These are phyloP conservation scores for Leccinum subgranulosum DNA, from an alignment of 768 basidiomycete species.

Conservation along the genomic window DNA sequence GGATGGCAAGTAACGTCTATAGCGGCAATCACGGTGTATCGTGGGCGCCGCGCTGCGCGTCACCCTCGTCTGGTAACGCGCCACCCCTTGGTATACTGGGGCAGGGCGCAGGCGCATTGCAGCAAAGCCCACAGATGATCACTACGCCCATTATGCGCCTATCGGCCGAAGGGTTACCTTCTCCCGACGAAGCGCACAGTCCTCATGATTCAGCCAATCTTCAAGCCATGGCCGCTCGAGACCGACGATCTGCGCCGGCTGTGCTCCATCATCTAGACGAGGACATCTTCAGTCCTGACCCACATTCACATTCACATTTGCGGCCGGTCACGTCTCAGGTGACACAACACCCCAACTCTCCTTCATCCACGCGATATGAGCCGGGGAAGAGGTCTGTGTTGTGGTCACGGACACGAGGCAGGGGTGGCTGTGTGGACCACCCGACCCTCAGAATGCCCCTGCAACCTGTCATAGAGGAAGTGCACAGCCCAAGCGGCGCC, in stretches of 20 bases:
- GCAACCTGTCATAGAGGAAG: constrained; percentile 26
- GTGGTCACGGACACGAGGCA: constrained; percentile 26
- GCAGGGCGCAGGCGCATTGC: constrained; percentile 10
- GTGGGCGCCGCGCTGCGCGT: constrained; percentile 50
- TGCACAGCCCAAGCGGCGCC: neutral
- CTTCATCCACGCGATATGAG: constrained; percentile 29
- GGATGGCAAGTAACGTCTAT: constrained; percentile 69
- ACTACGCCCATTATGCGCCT: constrained; percentile 39
- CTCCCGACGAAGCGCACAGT: neutral
- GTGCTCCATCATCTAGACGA: constrained; percentile 39
- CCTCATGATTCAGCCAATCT: neutral
- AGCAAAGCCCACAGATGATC: constrained; percentile 13
- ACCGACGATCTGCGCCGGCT: constrained; percentile 49
- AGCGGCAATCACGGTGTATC: constrained; percentile 48
- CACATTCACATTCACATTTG: constrained; percentile 18
- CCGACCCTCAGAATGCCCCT: constrained; percentile 8
- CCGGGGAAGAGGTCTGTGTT: constrained; percentile 41
- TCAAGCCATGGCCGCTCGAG: neutral
- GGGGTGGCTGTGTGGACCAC: constrained; percentile 14
- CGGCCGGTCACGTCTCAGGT: constrained; percentile 7
- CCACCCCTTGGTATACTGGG: constrained; percentile 9
- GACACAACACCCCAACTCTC: neutral
- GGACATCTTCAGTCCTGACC: constrained; percentile 28
- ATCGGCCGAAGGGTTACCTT: constrained; percentile 33
- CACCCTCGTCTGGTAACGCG: constrained; percentile 26